These are phyloP conservation scores for Penicillium sp. DNA, from an alignment of 2,329 filamentous ascomycete species.

Conservation along the genomic window DNA sequence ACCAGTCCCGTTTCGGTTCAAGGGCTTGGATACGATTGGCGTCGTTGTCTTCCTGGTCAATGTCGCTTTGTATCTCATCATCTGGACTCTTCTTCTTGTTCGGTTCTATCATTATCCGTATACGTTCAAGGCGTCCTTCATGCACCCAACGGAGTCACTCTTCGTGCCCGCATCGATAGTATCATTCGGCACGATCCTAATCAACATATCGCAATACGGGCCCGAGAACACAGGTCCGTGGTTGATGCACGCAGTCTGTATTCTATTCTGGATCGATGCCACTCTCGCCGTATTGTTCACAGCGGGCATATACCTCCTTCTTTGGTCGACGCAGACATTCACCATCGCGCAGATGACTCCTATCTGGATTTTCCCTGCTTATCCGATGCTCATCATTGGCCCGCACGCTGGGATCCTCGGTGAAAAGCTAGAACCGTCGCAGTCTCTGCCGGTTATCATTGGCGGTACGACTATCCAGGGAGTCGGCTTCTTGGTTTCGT, in stretches of 20 bases:
- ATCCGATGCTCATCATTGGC: constrained; percentile 73
- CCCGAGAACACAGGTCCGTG: constrained; percentile 60
- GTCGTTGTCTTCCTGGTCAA: constrained; percentile 63
- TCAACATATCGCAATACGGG: constrained; percentile 76
- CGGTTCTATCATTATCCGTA: constrained; percentile 69
- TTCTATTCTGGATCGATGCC: constrained; percentile 73
- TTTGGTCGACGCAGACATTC: constrained; percentile 65
- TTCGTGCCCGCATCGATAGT: constrained; percentile 69
- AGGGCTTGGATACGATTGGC: constrained; percentile 59
- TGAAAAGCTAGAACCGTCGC: constrained; percentile 41
- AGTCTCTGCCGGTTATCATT: constrained; percentile 55
- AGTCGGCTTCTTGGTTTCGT: constrained; percentile 61
- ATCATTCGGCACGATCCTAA: constrained; percentile 71
- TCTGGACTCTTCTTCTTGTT: constrained; percentile 62
- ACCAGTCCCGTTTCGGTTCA: constrained; percentile 51
- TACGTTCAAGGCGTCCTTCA: constrained; percentile 68
- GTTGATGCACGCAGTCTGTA: constrained; percentile 59
- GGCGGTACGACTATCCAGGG: constrained; percentile 61
- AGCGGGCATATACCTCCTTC: constrained; percentile 68
- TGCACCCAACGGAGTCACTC: constrained; percentile 73
- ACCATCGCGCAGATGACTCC: constrained; percentile 83
- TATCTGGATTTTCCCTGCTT: constrained; percentile 83
- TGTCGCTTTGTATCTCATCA: constrained; percentile 59
- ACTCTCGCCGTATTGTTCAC: constrained; percentile 65
- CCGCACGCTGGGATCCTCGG: constrained; percentile 65